Evolutionary conservation across 192 early-diverging fungal species (phyloP), one percentile per base, ranked within the genome.

Genomic region (Coemansia aciculifera): DNA sequence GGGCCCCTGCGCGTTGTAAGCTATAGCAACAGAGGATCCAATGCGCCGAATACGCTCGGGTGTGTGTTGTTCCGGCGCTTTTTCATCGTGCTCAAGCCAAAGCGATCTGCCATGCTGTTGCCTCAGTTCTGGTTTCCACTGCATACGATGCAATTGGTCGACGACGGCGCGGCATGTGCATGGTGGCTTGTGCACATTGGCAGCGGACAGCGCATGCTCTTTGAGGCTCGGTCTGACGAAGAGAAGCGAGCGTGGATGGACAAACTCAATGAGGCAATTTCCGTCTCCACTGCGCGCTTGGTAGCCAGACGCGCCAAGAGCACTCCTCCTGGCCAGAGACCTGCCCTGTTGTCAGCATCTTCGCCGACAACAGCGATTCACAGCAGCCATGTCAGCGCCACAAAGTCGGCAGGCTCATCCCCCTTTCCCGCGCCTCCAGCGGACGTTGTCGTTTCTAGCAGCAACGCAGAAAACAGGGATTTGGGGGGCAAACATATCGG

Each of bases 121-220:
- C 85, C 89, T 1, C 84, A 88, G 46, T 86, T 86, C 65, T 91
- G 90, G 90, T 86, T 91, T 29, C 89, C 90, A 0, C 73, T 91
- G 39, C 79, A 88, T 17, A 79, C 84, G 3, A 86, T 86, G 73
- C 84, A 79, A 17, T 65, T 89, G 6, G 81, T 85, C 17, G 89
- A 91, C 63, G 72, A 82, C 8, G 68, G 64, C 42, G 56, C 46
- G n/a, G 51, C 39, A 34, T 63, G 67, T 34, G 64, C 65, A 19
- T 82, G 79, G 79, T 71, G 63, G 23, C 63, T 82, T 39, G 65
- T 66, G 66, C 79, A 82, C 48, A n/a, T 66, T 11, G 73, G 70
- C 37, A 82, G 79, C 49, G 68, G 68, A 3, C 75, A 82, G 63
- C 60, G 24, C 34, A 87, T 90, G 71, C 79, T 82, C 38, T 86